phyloP scores from a whole-genome alignment of 2,329 filamentous ascomycete species.

The Diaporthe vexans region DNA sequence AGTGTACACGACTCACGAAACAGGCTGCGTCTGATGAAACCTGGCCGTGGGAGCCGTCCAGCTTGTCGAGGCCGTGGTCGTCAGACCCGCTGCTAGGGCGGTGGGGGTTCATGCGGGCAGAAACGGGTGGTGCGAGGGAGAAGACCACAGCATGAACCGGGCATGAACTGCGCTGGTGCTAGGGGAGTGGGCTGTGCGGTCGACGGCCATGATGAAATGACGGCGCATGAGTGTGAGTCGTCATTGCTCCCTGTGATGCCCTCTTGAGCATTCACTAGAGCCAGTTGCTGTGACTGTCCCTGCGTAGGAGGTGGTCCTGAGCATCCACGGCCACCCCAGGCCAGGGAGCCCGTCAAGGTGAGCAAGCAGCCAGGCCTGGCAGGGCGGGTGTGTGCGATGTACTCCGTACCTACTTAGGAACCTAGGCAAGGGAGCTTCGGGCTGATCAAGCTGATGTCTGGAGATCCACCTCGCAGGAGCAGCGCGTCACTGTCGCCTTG shows the following conservation, averaged over 20 bases:
- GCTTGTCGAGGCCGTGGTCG: constrained; percentile 13
- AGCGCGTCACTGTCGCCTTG: constrained; percentile 17
- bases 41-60: constrained; percentile 26
- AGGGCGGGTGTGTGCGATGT: constrained; percentile 8
- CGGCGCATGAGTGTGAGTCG: constrained; percentile 1
- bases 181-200: neutral
- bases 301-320: neutral
- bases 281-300: neutral
- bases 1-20: constrained; percentile 36
- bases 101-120: constrained; percentile 33
- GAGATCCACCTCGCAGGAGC: constrained; percentile 26
- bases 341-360: neutral
- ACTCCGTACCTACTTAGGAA: too few relatives aligned
- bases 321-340: neutral
- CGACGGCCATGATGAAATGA: neutral
- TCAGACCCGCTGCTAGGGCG: constrained; percentile 23
- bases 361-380: neutral
- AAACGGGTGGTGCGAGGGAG: neutral
- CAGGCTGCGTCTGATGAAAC: constrained; percentile 38
- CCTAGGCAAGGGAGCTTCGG: neutral
- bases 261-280: neutral
- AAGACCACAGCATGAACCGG: neutral
- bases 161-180: too few relatives aligned
- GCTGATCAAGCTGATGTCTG: constrained; percentile 8
- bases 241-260: constrained; percentile 11